Evolutionary conservation across 371 early-diverging fungal genomes (phyloP).

Genomic region (Rhizopus microsporus): DNA sequence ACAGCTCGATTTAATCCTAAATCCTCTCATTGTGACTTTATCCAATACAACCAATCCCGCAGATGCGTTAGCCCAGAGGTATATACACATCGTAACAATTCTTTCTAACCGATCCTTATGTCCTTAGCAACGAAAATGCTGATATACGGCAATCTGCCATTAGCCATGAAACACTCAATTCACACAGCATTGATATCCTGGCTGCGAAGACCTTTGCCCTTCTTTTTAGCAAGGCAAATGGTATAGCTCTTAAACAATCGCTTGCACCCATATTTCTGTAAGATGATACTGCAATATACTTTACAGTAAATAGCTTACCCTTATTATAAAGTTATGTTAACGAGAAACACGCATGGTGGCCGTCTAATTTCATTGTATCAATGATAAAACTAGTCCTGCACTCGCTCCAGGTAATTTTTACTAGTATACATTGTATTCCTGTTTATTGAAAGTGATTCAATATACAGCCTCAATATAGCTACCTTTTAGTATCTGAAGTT

Average conservation of each 20-base stretch:
- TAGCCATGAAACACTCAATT: slow-evolving; percentile 25
- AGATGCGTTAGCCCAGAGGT: slow-evolving; percentile 36
- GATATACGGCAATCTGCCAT: slow-evolving; percentile 34
- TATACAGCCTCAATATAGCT: slow-evolving; percentile 64
- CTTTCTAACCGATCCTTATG: not conserved
- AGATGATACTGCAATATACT: not conserved
- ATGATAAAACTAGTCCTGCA: slow-evolving; percentile 61
- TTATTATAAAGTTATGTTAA: slow-evolving; percentile 53
- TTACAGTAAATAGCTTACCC: not conserved
- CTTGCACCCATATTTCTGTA: slow-evolving; percentile 52
- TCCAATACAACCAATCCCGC: slow-evolving; percentile 35
- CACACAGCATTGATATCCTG: slow-evolving; percentile 28
- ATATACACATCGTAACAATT: slow-evolving; percentile 11
- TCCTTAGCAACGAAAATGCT: slow-evolving; percentile 11
- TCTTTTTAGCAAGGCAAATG: slow-evolving; percentile 39
- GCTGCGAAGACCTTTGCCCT: slow-evolving; percentile 38
- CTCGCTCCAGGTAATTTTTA: slow-evolving; percentile 53
- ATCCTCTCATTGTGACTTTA: slow-evolving; percentile 54
- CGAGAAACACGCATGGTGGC: slow-evolving; percentile 59
- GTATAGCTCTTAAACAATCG: slow-evolving; percentile 47
- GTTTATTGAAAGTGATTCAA: too few species aligned
- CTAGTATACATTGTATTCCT: too few species aligned
- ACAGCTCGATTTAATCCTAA: slow-evolving; percentile 60
- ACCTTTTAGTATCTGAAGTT: slow-evolving; percentile 63
- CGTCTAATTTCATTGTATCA: slow-evolving; percentile 55